Evolutionary conservation across 2,329 filamentous ascomycete genomes (phyloP), one percentile per base, ranked within the genome.

Genomic region (Xylaria polymorpha): DNA sequence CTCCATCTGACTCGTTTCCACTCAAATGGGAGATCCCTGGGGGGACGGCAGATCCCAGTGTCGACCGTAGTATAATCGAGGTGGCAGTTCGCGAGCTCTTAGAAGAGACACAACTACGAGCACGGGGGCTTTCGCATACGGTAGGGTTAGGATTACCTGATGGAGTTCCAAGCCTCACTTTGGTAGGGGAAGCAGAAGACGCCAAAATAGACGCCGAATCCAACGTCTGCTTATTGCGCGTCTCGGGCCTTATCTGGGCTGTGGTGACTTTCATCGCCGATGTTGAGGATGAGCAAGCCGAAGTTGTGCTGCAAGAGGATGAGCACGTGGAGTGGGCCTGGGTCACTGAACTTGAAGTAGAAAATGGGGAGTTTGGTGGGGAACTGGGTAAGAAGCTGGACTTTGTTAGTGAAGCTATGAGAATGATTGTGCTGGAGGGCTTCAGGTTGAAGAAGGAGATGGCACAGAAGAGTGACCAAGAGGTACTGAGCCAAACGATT

Each of bases 21-120:
- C 20, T 48, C 18, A 48, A 48, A 48, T 48, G 44, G 44, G 44
- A 48, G 44, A 48, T 48, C 20, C 44, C 44, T 10, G 44, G n/a
- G 3, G 44, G 44, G n/a, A 48, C 44, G 9, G 44, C 44, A 25
- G 44, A 48, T 22, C 44, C 44, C 5, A 48, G 20, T 10, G 44
- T 48, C 20, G 44, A 48, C n/a, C 44, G n/a, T 22, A 48, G 44
- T 22, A 48, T 48, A 20, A 48, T 22, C 10, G 44, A 22, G 3
- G 44, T 48, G 18, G 44, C 44, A 22, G 44, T 48, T 12, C 44
- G 44, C 44, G 44, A 48, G 20, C 44, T 48, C 10, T 48, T 20
- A 3, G 44, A 48, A 10, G 44, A 48, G 22, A 48, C 44, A 20
- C 44, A 22, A 12, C 20, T 48, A 2, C 44, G 44, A 48, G n/a